Percentiles rank a stretch among this genome's conserved stretches.
Conservation (phyloP, 2,329 filamentous ascomycete genomes). For the Diaporthe vaccinii region DNA sequence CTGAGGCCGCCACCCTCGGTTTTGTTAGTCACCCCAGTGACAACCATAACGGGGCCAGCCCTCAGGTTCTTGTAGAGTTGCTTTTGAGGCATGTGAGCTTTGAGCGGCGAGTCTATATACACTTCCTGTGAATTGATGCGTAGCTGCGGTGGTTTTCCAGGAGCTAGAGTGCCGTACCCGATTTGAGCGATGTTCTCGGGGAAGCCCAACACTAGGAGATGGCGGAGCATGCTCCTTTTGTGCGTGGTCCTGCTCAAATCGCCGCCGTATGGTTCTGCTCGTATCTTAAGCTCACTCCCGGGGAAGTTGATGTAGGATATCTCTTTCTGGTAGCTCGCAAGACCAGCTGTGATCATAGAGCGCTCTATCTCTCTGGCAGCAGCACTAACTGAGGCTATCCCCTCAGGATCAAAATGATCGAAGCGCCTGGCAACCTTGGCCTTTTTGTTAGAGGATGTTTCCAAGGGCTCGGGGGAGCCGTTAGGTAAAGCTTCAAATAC, state of each 20-base stretch:
- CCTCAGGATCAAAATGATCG: background rate
- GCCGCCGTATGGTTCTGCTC: slow-evolving; percentile 31
- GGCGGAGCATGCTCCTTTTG: background rate
- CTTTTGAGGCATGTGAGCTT: background rate
- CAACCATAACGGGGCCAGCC: slow-evolving; percentile 16
- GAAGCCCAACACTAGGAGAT: slow-evolving; percentile 30
- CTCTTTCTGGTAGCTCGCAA: background rate
- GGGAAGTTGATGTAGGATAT: background rate
- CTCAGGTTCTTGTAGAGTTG: slow-evolving; percentile 12
- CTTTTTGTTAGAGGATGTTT: too few relatives aligned
- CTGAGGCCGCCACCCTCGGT: background rate
- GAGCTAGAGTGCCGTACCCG: slow-evolving; percentile 10
- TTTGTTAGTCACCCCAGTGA: slow-evolving; percentile 6
- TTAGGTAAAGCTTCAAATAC: background rate
- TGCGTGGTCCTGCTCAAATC: background rate
- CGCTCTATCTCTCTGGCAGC: slow-evolving; percentile 31
- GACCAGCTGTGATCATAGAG: slow-evolving; percentile 4
- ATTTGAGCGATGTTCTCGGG: slow-evolving; percentile 35
- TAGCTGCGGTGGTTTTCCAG: slow-evolving; percentile 10
- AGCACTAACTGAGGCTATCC: slow-evolving; percentile 20
- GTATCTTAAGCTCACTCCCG: background rate
- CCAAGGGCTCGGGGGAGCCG: too few relatives aligned
- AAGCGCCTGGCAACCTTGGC: background rate
- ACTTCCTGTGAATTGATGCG: slow-evolving; percentile 25
- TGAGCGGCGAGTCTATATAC: slow-evolving; percentile 10